phyloP scores from a whole-genome alignment of 179 eudicot genomes.

The Beta lomatogona region DNA sequence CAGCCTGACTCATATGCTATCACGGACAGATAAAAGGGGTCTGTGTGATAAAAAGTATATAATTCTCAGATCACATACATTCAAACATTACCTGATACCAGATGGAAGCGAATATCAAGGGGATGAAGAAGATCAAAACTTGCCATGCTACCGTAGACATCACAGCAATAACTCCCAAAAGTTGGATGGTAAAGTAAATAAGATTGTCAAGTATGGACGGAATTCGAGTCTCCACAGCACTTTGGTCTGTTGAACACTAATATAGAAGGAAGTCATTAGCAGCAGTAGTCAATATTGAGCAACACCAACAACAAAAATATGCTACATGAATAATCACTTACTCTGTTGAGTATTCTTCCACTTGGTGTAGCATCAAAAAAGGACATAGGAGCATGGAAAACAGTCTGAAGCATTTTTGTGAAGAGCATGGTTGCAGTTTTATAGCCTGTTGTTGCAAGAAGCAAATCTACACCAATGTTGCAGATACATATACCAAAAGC shows the following conservation, averaged over 20 bases:
- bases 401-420: conserved; percentile 18
- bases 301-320: too few species aligned
- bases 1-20: not conserved
- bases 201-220: not conserved
- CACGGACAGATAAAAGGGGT: not conserved
- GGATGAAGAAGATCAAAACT: conserved; percentile 27
- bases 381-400: conserved; percentile 29
- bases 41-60: too few species aligned
- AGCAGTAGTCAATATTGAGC: not conserved
- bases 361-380: conserved; percentile 33
- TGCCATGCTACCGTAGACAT: conserved; percentile 28
- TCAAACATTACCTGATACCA: conserved; percentile 24
- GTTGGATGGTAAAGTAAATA: not conserved
- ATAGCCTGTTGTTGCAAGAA: conserved; percentile 20
- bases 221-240: conserved; percentile 17
- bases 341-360: conserved; percentile 32
- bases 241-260: conserved; percentile 30
- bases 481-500: conserved; percentile 18
- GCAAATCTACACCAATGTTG: conserved; percentile 15
- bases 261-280: not conserved
- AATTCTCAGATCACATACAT: too few species aligned
- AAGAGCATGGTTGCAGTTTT: conserved; percentile 24
- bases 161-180: conserved; percentile 10
- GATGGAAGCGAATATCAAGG: conserved; percentile 8
- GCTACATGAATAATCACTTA: not conserved